Conservation (phyloP, 1,284 basidiomycete species). For the Marasmius tenuissimus region DNA sequence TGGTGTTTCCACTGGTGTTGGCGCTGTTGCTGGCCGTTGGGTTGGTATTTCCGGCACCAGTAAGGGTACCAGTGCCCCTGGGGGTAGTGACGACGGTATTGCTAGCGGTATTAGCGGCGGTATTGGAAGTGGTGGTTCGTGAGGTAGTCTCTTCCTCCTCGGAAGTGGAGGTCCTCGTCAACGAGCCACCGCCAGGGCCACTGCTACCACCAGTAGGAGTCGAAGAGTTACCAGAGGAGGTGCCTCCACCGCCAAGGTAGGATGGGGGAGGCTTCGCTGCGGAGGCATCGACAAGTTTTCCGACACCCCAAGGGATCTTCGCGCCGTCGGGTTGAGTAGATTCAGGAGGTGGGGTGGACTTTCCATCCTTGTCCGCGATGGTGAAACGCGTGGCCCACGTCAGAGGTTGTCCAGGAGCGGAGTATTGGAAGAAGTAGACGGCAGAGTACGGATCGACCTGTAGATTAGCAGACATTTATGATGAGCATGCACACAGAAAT, state of each 20-base stretch:
- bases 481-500: not conserved
- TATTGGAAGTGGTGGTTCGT: not conserved
- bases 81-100: not conserved
- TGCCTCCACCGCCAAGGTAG: not conserved
- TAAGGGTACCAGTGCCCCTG: not conserved
- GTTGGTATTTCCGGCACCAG: not conserved
- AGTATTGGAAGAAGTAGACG: slow-evolving; percentile 83
- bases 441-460: slow-evolving; percentile 69
- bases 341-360: not conserved
- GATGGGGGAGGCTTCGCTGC: not conserved
- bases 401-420: slow-evolving; percentile 39
- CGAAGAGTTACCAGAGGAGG: not conserved
- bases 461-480: not conserved
- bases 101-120: not conserved
- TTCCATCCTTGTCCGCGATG: slow-evolving; percentile 58
- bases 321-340: not conserved
- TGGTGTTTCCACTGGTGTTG: not conserved
- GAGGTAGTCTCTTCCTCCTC: not conserved
- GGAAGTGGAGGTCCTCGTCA: not conserved
- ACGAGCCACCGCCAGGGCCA: not conserved
- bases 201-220: not conserved
- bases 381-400: slow-evolving; percentile 84
- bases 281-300: not conserved
- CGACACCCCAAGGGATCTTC: not conserved
- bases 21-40: not conserved